Evolutionary conservation across 495 filamentous ascomycete genomes (phyloP), one percentile per base, ranked within the genome.

Genomic region (Jackrogersella minutella): DNA sequence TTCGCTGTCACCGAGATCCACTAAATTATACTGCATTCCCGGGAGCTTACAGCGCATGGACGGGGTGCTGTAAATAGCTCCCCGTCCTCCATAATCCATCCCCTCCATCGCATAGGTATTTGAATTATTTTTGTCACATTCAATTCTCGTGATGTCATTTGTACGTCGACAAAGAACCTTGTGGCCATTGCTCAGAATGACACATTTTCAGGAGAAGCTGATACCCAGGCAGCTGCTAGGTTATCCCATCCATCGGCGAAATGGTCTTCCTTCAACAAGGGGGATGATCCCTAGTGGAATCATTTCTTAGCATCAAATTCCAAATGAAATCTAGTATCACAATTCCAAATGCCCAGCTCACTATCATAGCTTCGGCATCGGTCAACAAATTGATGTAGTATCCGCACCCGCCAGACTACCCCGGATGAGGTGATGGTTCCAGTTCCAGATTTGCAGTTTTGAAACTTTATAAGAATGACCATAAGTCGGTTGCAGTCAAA

Each of bases 321-420:
- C 52, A 26, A 56, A 56, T 19, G 34, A 16, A 30, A 30, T 19
- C 44, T 21, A 22, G 34, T n/a, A n/a, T n/a, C n/a, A 46, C 30
- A 37, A 64, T 64, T 64, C 62, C 62, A 64, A 64, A 64, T 64
- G 17, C n/a, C n/a, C n/a, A n/a, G n/a, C n/a, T 16, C 53, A 11
- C 41, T 24, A 13, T 9, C 6, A n/a, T 55, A 55, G 33, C 26
- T 37, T 53, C 31, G 50, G 50, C 19, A 11, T 24, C 49, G 31
- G 52, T 55, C 50, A 26, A 26, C 30, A 54, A 24, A 54, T 17
- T 22, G 10, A 34, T 8, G 7, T 30, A 3, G 3, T 3, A 30
- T 30, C 26, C 26, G 26, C 26, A 30, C 7, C 26, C 26, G 26
- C 26, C 7, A 34, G 31, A 33, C 5, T 14, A 39, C 19, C 33